phyloP scores from a whole-genome alignment of 768 basidiomycete species.

The Suillus cothurnatus region DNA sequence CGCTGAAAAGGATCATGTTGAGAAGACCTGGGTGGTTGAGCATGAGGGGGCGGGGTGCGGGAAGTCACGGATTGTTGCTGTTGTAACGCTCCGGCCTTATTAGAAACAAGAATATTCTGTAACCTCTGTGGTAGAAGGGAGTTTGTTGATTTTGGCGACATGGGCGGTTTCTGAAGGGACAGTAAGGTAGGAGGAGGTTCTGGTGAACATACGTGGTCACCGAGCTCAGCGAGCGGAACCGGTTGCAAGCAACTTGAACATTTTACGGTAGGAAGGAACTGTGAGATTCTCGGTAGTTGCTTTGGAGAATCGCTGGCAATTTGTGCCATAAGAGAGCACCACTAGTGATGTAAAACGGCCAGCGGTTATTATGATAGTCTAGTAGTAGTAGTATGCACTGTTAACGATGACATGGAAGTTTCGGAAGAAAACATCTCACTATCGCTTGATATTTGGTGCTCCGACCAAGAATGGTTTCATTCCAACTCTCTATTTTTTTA shows the following conservation, averaged over 20 bases:
- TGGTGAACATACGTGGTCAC: conserved; percentile 73
- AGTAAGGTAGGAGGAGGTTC: conserved; percentile 46
- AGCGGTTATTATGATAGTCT: conserved; percentile 15
- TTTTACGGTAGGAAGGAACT: conserved; percentile 79
- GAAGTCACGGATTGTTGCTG: conserved; percentile 13
- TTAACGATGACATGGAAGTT: conserved; percentile 6
- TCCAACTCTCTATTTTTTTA: neutral
- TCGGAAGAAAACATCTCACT: neutral
- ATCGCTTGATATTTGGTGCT: conserved; percentile 1
- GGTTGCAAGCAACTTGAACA: conserved; percentile 76
- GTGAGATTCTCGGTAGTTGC: conserved; percentile 44
- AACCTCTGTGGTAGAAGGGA: conserved; percentile 53
- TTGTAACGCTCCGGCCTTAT: conserved; percentile 17
- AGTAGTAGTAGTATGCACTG: conserved; percentile 5
- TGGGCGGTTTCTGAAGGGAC: conserved; percentile 33
- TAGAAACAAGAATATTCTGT: conserved; percentile 43
- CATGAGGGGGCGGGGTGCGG: conserved; percentile 14
- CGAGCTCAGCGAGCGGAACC: conserved; percentile 73
- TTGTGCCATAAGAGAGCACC: conserved; percentile 26
- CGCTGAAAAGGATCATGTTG: conserved; percentile 30
- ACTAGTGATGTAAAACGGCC: conserved; percentile 14
- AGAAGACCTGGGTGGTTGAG: conserved; percentile 15
- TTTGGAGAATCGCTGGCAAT: conserved; percentile 13
- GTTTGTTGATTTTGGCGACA: conserved; percentile 43
- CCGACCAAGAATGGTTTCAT: neutral